phyloP scores from a whole-genome alignment of 169 alveolate species.

The Cryptosporidium sp. region DNA sequence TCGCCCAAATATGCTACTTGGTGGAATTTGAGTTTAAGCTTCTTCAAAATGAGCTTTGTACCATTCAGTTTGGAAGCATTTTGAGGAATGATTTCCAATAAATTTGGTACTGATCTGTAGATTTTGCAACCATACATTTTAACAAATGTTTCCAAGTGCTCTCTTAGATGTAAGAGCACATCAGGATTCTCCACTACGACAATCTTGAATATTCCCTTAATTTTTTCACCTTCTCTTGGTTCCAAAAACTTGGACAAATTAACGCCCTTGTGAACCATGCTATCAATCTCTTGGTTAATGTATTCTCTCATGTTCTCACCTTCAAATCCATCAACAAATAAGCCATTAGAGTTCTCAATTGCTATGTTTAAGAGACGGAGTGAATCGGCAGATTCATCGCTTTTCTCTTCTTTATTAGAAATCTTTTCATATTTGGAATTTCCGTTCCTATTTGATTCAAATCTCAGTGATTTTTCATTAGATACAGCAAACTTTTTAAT shows the following conservation, averaged over 20 bases:
- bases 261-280: constrained; percentile 53
- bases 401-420: constrained; percentile 7
- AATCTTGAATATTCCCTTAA: constrained; percentile 30
- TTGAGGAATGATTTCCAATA: constrained; percentile 54
- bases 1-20: constrained; percentile 61
- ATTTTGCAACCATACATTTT: constrained; percentile 46
- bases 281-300: constrained; percentile 30
- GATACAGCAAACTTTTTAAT: constrained; percentile 11
- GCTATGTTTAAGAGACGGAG: constrained; percentile 32
- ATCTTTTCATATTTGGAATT: background rate
- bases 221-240: constrained; percentile 50
- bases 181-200: constrained; percentile 29
- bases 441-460: constrained; percentile 23
- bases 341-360: constrained; percentile 17
- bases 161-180: constrained; percentile 9
- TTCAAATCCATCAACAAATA: constrained; percentile 31
- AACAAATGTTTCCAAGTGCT: constrained; percentile 44
- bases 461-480: constrained; percentile 24
- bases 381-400: background rate
- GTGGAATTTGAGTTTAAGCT: background rate
- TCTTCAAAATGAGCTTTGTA: constrained; percentile 14
- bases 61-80: constrained; percentile 45
- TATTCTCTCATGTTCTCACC: constrained; percentile 14
- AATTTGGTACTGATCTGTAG: constrained; percentile 40
- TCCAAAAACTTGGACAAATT: constrained; percentile 28